Percentiles rank a stretch among this genome's conserved stretches.
phyloP scores from a whole-genome alignment of 2,329 filamentous ascomycete genomes.

The Epichloe hybrida region DNA sequence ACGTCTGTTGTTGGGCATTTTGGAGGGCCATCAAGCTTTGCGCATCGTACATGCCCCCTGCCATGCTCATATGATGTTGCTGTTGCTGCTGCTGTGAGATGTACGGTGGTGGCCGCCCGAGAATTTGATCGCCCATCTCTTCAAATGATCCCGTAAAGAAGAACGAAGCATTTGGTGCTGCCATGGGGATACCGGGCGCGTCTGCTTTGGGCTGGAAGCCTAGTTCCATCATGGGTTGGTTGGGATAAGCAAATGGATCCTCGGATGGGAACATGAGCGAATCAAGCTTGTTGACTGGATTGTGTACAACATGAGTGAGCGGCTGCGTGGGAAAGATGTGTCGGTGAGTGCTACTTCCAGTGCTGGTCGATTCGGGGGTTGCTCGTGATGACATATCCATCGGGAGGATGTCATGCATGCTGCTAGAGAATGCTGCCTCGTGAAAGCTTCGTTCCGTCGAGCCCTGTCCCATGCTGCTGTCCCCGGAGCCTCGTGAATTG shows the following conservation, averaged over 20 bases:
- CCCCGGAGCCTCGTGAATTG: slow-evolving; percentile 18
- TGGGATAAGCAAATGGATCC: slow-evolving; percentile 69
- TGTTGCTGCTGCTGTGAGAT: slow-evolving; percentile 41
- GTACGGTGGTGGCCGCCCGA: slow-evolving; percentile 58
- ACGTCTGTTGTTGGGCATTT: slow-evolving; percentile 8
- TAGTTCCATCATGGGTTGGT: slow-evolving; percentile 55
- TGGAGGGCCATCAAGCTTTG: slow-evolving; percentile 29
- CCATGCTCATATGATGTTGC: slow-evolving; percentile 28
- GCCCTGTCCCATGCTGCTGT: slow-evolving; percentile 18
- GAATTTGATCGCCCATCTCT: slow-evolving; percentile 60
- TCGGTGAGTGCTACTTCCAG: slow-evolving; percentile 26
- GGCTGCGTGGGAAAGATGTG: slow-evolving; percentile 20
- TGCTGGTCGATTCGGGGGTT: slow-evolving; percentile 31
- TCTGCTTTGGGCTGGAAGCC: slow-evolving; percentile 25
- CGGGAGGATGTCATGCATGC: slow-evolving; percentile 30
- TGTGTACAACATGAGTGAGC: slow-evolving; percentile 20
- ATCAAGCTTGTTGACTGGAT: slow-evolving; percentile 53
- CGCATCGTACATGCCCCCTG: slow-evolving; percentile 30
- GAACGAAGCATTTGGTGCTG: slow-evolving; percentile 28
- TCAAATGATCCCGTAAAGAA: slow-evolving; percentile 42
- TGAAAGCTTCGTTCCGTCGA: slow-evolving; percentile 17
- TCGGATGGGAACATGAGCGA: slow-evolving; percentile 70
- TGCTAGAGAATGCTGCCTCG: slow-evolving; percentile 24
- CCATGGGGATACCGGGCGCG: slow-evolving; percentile 18
- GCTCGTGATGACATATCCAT: slow-evolving; percentile 30